Evolutionary conservation across 768 basidiomycete genomes (phyloP), one percentile per base, ranked within the genome.

Genomic region (Russula earlei): DNA sequence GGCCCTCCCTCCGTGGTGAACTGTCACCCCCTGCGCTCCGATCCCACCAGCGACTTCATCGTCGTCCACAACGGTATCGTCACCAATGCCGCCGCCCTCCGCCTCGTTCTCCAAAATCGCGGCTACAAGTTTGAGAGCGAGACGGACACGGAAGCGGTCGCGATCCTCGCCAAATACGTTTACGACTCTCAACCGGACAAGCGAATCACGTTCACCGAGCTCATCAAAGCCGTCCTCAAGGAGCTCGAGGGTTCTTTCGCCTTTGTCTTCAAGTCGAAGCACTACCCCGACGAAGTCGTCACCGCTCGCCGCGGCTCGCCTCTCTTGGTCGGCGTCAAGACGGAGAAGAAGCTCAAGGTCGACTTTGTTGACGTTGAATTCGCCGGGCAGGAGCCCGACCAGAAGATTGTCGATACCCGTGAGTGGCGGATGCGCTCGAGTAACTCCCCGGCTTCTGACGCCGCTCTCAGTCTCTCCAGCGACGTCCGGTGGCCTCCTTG

Each of bases 291-390:
- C 63, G 90, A 98, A 70, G 82, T 94, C 61, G 94, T 98, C 60
- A 89, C 90, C 49, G 92, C 94, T 55, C 92, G 94, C 64, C 89
- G 96, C 66, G 96, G 96, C 64, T 97, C 95, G 14, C 96, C 96
- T 27, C 82, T 99, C 29, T 73, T 98, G 55, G 83, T 99, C 66
- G 96, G 96, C 74, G 95, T 99, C 68, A 98, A 98, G 84, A 98
- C 96, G 17, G 95, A 99, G 69, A 94, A 96, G 80, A 98, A 98
- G 73, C 81, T 99, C 66, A 99, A 99, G 77, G 95, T 98, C 37
- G 96, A 99, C 74, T 98, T 99, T 64, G 95, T 99, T 45, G 96
- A 98, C 72, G 96, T 99, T 54, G 94, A 98, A 70, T 83, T 98
- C 65, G 83, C 87, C 33, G 84, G 84, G 38, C 80, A 87, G 42